Evolutionary conservation across 78 protist species (phyloP), one percentile per base, ranked within the genome.

Genomic region (slime mould (Dictyostelium discoideum)): DNA sequence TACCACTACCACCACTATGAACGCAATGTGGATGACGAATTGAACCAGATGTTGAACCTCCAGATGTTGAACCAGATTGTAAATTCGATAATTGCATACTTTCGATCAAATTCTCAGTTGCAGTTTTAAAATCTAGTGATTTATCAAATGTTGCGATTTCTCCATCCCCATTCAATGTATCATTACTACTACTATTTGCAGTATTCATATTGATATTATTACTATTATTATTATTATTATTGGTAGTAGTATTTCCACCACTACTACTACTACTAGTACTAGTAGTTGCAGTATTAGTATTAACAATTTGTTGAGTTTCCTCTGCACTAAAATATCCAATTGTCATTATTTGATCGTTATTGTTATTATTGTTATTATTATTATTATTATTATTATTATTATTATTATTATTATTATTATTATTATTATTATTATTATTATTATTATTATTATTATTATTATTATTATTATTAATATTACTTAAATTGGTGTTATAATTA

Each of bases 291-390:
- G 29, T 69, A 74, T 37, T 74, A 74, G 13, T 74, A 74, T 37
- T 37, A 5, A 74, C 22, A 26, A 81, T 48, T 24, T 81, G 72
- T 26, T 81, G 65, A 40, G 85, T 81, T 81, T 81, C 85, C 11
- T 81, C 85, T 11, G 85, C 85, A 9, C 60, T 40, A 78, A 42
- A 78, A 50, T 81, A 81, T 22, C 85, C 85, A 63, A 81, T 81
- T 81, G 42, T 74, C 81, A 74, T 74, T 74, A 7, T 74, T 16
- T 74, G 39, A 37, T 74, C 18, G 39, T 24, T 69, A 69, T 69
- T 67, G 10, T 24, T 67, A 24, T 24, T 67, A 24, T 67, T 67
- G 10, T 67, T 67, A 24, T 67, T 67, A 24, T 67, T 60, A 60
- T 60, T 60, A 20, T 20, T 60, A 20, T 60, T 60, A 5, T 54